Evolutionary conservation across 1,284 basidiomycete genomes (phyloP).

Genomic region (Ceratobasidium theobromae): DNA sequence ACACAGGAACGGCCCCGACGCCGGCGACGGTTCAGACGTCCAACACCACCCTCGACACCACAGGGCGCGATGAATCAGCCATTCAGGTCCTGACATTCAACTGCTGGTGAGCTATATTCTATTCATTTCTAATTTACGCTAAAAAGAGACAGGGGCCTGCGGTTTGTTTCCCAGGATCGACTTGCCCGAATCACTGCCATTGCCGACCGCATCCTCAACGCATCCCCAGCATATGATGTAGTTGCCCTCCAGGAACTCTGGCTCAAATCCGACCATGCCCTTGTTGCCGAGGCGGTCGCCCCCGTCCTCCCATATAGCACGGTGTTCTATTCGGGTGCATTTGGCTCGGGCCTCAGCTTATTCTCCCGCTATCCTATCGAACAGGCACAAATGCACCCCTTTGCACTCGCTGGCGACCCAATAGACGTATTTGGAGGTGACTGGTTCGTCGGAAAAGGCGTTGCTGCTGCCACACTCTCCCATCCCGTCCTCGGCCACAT

Average conservation of each 20-base stretch:
- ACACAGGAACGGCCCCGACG: constrained; percentile 1
- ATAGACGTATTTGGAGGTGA: constrained; percentile 89
- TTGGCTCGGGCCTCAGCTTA: constrained; percentile 92
- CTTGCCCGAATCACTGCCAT: constrained; percentile 74
- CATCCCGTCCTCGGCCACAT: constrained; percentile 82
- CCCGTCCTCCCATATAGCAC: constrained; percentile 72
- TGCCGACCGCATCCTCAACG: constrained; percentile 55
- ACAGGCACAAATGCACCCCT: constrained; percentile 76
- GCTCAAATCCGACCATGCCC: constrained; percentile 86
- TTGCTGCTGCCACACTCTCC: constrained; percentile 74
- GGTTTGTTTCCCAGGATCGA: constrained; percentile 80
- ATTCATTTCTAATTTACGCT: constrained; percentile 1
- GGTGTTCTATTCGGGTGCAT: constrained; percentile 96
- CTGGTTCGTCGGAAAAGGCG: constrained; percentile 97
- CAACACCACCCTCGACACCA: neutral
- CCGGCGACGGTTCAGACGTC: constrained; percentile 12
- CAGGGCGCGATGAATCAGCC: constrained; percentile 33
- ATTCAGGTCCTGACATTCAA: constrained; percentile 75
- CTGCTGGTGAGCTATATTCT: constrained; percentile 60
- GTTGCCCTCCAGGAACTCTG: constrained; percentile 94
- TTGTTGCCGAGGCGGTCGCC: constrained; percentile 63
- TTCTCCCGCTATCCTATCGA: constrained; percentile 86
- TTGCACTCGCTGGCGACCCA: constrained; percentile 90
- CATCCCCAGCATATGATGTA: constrained; percentile 74
- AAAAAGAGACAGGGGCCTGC: constrained; percentile 71